Percentiles rank a stretch among this genome's conserved stretches.
Evolutionary conservation across 2,329 filamentous ascomycete genomes (phyloP).

Genomic region (Fusarium solani-melongenae): DNA sequence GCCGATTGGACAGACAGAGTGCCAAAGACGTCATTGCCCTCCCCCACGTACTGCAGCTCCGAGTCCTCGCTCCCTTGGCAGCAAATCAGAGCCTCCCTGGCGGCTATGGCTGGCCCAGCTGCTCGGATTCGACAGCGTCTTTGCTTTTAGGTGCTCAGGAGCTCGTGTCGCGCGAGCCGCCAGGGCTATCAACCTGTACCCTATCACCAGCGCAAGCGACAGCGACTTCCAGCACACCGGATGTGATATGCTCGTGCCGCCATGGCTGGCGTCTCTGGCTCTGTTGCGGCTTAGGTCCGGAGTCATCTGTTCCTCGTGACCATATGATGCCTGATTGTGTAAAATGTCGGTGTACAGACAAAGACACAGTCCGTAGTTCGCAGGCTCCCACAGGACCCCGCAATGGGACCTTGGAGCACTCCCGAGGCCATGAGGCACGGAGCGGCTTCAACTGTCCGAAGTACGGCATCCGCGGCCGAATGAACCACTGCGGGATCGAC

Average conservation of each 20-base stretch:
- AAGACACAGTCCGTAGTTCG: conserved; percentile 19
- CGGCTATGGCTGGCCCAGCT: conserved; percentile 42
- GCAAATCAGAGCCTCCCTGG: conserved; percentile 37
- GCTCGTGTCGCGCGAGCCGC: conserved; percentile 23
- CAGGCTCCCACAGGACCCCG: conserved; percentile 29
- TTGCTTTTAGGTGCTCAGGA: conserved; percentile 21
- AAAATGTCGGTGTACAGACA: conserved; percentile 44
- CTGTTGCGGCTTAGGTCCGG: conserved; percentile 19
- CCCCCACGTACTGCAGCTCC: conserved; percentile 35
- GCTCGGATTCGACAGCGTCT: conserved; percentile 36
- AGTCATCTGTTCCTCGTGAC: conserved; percentile 30
- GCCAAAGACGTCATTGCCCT: conserved; percentile 42
- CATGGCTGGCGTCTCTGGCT: conserved; percentile 22
- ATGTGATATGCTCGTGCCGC: conserved; percentile 36
- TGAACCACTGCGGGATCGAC: conserved; percentile 11
- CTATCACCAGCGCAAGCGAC: conserved; percentile 13
- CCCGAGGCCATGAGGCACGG: conserved; percentile 7
- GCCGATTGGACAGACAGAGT: conserved; percentile 38
- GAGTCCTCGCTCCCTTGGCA: conserved; percentile 18
- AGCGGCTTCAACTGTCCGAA: not conserved
- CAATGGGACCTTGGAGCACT: conserved; percentile 19
- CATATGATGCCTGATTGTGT: conserved; percentile 34
- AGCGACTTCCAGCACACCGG: conserved; percentile 27
- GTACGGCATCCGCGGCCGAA: conserved; percentile 1
- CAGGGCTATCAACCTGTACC: conserved; percentile 1